These are phyloP conservation scores for Prunus fruticosa DNA, from an alignment of 306 rosid species.

Conservation along the genomic window DNA sequence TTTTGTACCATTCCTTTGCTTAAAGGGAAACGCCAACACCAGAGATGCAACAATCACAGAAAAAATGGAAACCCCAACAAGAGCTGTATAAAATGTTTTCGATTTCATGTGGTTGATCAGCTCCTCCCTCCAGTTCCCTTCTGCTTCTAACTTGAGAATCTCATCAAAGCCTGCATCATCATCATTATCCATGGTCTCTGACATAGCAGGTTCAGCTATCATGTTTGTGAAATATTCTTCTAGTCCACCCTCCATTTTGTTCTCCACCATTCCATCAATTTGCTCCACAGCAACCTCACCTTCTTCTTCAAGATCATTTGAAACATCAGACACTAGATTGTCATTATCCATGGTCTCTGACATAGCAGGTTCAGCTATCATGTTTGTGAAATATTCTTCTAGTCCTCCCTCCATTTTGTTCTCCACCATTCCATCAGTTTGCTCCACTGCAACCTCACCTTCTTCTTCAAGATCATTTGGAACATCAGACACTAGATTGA, in stretches of 20 bases:
- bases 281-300: not conserved
- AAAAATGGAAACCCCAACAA: constrained; percentile 22
- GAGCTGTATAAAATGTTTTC: constrained; percentile 5
- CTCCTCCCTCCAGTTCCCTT: constrained; percentile 7
- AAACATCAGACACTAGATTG: not conserved
- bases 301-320: constrained; percentile 2
- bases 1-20: constrained; percentile 4
- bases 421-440: constrained; percentile 15
- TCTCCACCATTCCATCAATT: constrained; percentile 18
- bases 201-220: not conserved
- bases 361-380: not conserved
- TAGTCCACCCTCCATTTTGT: constrained; percentile 1
- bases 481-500: not conserved
- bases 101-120: constrained; percentile 9
- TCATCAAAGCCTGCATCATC: not conserved
- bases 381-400: not conserved
- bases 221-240: not conserved
- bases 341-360: not conserved
- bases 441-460: constrained; percentile 2
- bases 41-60: constrained; percentile 14
- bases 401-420: constrained; percentile 4
- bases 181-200: constrained; percentile 1
- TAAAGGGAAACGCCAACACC: not conserved
- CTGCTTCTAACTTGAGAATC: not conserved
- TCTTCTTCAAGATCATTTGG: not conserved